phyloP scores from a whole-genome alignment of 73 alveolate genomes.

The Symbiodinium pilosum region DNA sequence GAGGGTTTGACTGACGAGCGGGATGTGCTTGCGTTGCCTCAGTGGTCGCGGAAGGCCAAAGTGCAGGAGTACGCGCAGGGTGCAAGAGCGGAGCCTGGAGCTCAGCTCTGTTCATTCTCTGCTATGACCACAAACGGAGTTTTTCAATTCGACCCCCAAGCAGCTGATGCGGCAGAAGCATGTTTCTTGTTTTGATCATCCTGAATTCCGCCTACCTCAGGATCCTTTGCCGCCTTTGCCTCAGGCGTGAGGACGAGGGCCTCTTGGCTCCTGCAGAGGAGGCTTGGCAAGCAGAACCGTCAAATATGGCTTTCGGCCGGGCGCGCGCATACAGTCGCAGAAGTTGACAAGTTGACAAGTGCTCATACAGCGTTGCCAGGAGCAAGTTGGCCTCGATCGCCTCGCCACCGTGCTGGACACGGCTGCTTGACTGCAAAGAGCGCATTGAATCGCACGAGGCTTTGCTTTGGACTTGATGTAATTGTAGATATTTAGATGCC shows the following conservation, averaged over 20 bases:
- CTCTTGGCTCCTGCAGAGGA: neutral
- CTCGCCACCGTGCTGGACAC: slow-evolving; percentile 7
- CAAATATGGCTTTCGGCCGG: no score
- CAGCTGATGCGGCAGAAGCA: neutral
- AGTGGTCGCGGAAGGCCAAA: neutral
- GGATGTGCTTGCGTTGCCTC: neutral
- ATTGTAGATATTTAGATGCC: no score
- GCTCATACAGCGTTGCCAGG: no score
- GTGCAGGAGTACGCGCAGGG: neutral
- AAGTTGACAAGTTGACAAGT: no score
- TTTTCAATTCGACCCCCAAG: neutral
- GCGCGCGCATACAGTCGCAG: no score
- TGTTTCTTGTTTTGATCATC: neutral
- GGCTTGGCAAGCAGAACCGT: neutral
- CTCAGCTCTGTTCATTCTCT: no score
- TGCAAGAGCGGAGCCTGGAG: neutral
- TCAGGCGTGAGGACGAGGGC: neutral
- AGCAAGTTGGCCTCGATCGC: neutral
- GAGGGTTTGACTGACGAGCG: neutral
- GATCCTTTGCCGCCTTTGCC: slow-evolving; percentile 21
- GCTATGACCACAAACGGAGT: no score
- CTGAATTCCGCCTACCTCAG: neutral
- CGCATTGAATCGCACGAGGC: no score
- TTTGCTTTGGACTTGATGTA: neutral
- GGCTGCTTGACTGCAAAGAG: neutral